phyloP scores from a whole-genome alignment of 2,329 filamentous ascomycete species.

The Onygena corvina region DNA sequence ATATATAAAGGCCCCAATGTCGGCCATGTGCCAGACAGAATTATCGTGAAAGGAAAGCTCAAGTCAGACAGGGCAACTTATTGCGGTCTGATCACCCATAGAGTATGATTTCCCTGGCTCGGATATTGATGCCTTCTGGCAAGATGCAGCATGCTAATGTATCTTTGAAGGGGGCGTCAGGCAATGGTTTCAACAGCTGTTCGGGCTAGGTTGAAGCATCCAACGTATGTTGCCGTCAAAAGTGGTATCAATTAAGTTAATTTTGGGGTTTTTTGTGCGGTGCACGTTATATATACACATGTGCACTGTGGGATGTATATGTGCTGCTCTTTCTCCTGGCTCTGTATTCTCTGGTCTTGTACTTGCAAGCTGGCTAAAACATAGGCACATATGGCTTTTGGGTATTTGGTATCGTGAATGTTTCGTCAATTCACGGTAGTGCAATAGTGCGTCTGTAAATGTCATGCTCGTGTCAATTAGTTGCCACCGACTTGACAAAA shows the following conservation, averaged over 20 bases:
- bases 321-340: no score
- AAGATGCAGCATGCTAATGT: not conserved
- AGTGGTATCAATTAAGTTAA: not conserved
- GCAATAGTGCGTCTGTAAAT: no score
- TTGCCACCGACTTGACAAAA: no score
- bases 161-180: not conserved
- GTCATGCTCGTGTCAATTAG: no score
- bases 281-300: not conserved
- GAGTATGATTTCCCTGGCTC: not conserved
- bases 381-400: no score
- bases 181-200: not conserved
- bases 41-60: not conserved
- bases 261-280: no score
- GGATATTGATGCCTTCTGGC: not conserved
- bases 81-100: slow-evolving; percentile 4
- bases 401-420: no score
- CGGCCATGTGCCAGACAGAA: not conserved
- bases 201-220: not conserved
- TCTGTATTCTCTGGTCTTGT: no score
- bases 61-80: not conserved
- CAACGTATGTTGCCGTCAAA: no score
- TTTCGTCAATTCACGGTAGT: no score
- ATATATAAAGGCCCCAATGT: not conserved
- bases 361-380: no score
- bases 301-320: not conserved